Base-by-base conservation (phyloP, 2,329 filamentous ascomycete species). In the Didymella arachidicola region DNA sequence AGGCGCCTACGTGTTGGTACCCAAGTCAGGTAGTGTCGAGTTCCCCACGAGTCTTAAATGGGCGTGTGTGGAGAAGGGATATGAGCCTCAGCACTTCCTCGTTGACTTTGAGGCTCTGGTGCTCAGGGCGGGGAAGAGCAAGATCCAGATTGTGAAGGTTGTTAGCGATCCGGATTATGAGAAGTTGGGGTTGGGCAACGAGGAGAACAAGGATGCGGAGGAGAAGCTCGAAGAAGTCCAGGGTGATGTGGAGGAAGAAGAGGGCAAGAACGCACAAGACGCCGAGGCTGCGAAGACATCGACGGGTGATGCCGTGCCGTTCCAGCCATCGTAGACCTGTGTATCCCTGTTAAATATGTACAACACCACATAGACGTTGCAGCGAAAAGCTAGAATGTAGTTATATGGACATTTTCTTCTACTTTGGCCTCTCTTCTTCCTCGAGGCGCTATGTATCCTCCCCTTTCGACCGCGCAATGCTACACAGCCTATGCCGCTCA, bases 41-140 rank as follows among this genome's bases (percentile, higher is more conserved):
- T 63, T 65, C 2, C 70, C 71, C 2, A 64, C 66, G 0, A 83
- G 80, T 16, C 82, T 92, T 26, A 79, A 82, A 26, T 93, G 87
- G 80, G 84, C 82, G 8, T 82, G 84, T 1, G 83, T 91, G n/a
- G 86, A 86, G 70, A 83, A 80, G 64, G 79, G 81, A 0, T 76
- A 80, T 25, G 84, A 89, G 52, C 88, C 86, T 0, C 70, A 80
- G 57, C 84, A 86, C 54, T 90, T 80, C 53, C 72, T 87, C 34
- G 83, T 91, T 18, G 84, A 87, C 60, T 84, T 76, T 27, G 76
- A 81, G 1, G 69, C 84, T 2, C 64, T 89, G n/a, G 79, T 88
- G 8, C 63, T 88, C 10, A 78, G 84, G 59, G 66, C 82, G 2
- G 86, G 86, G 7, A 89, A 89, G 68, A 86, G 83, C 80, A 87